These are phyloP conservation scores for Hamamelis virginiana DNA, from an alignment of 164 flowering plant genomes.

Conservation along the genomic window DNA sequence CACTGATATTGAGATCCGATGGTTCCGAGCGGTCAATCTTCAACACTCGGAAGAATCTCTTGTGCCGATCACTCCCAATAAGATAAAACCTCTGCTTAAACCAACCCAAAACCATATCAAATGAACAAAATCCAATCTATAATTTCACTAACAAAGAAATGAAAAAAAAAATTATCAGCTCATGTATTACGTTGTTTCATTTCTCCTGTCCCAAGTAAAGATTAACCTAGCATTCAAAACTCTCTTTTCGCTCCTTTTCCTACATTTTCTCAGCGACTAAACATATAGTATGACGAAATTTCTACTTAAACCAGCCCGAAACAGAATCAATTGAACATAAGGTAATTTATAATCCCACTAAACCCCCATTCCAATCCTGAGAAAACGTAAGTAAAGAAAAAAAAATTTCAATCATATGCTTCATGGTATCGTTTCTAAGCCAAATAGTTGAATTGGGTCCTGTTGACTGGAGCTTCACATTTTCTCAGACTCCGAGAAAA, in stretches of 20 bases:
- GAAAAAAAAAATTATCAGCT: no score
- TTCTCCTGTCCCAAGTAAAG: no score
- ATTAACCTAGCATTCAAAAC: no score
- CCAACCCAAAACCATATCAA: background rate
- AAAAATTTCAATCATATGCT: background rate
- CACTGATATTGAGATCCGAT: constrained; percentile 86
- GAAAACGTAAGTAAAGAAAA: background rate
- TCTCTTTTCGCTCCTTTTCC: no score
- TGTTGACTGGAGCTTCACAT: no score
- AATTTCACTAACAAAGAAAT: no score
- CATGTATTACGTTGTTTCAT: no score
- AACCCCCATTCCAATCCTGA: background rate
- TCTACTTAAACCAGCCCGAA: constrained; percentile 34
- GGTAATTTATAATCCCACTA: background rate
- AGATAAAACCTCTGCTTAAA: constrained; percentile 75
- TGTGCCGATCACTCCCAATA: constrained; percentile 86
- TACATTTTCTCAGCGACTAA: no score
- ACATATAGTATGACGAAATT: no score
- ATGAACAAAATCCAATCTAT: background rate
- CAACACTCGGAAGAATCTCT: constrained; percentile 73
- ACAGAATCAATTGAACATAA: background rate
- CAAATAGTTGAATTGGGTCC: no score
- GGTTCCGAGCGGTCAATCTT: constrained; percentile 96
- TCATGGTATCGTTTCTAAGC: no score
- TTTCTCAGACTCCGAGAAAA: no score